Evolutionary conservation across 2,329 filamentous ascomycete species (phyloP), one percentile per base, ranked within the genome.

Genomic region (Apiospora sp.): DNA sequence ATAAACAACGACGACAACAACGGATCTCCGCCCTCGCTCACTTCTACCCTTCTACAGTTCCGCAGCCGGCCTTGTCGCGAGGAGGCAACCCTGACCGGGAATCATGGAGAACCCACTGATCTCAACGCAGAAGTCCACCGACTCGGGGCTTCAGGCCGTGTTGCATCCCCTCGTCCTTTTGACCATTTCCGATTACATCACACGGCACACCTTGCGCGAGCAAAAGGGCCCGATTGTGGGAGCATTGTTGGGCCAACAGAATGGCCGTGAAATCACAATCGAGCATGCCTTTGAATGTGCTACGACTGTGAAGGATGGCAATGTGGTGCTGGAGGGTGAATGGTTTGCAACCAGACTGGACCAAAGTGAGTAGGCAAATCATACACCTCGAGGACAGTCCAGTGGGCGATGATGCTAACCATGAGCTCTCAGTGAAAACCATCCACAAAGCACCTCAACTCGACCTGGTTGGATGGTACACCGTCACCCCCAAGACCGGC

Each of bases 121-220:
- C 67, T 93, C 92, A 7, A 87, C 86, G 72, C 88, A 91, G 78
- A 92, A 91, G 82, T 88, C 90, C 76, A 88, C 89, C 58, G 94
- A 96, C 82, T 92, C 92, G 27, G 90, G 91, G 69, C 90, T 97
- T 64, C 92, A 94, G 75, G 91, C 95, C 72, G 91, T 95, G 77
- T 90, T 99, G 24, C 96, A 99, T 80, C 96, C 96, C 37, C 92
- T 99, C 68, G 95, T 98, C 70, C 92, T 98, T 76, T 93, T 99
- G 84, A 97, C 93, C 76, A 96, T 99, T 79, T 98, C 96, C 77
- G 96, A 99, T 83, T 97, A 97, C 82, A 95, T 98, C 82, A 97
- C 96, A 73, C 91, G 96, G 73, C 95, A 98, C 82, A 94, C 92
- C 0, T 88, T 98, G 72, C 91, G 96, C 73, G 86, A 91, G 70